Conservation (phyloP, 1,139 yeast species). For the Diutina sp. region DNA sequence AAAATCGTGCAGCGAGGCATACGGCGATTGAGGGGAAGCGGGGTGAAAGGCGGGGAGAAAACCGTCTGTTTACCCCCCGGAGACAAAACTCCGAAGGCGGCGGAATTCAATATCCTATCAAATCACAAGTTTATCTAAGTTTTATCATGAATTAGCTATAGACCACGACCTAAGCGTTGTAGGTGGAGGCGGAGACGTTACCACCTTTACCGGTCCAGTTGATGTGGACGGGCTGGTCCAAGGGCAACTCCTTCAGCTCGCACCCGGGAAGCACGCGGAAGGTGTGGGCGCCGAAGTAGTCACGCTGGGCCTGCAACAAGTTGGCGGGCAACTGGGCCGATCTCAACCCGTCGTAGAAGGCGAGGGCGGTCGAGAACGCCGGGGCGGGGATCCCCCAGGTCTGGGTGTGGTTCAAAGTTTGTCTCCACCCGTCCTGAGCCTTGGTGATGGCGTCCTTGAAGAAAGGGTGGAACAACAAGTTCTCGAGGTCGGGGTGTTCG, state of each 20-base stretch:
- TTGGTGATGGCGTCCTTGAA: constrained; percentile 81
- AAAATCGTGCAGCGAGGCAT: no score
- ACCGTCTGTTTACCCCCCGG: no score
- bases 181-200: constrained; percentile 88
- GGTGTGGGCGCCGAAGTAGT: constrained; percentile 99
- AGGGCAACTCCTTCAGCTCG: constrained; percentile 66
- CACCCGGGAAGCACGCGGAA: constrained; percentile 86
- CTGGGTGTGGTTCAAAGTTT: constrained; percentile 66
- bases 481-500: constrained; percentile 85
- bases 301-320: constrained; percentile 98
- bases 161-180: constrained; percentile 53
- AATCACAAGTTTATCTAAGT: no score
- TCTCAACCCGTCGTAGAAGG: constrained; percentile 99
- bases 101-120: no score
- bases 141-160: neutral
- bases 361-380: constrained; percentile 91
- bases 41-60: no score
- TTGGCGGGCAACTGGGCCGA: constrained; percentile 92
- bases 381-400: constrained; percentile 92
- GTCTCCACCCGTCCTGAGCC: constrained; percentile 96
- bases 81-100: no score
- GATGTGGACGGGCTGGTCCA: constrained; percentile 76
- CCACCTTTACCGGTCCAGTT: constrained; percentile 99
- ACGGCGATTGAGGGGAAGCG: no score
- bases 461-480: constrained; percentile 91